A percentile compares a stretch with the other conserved stretches of the same genome.
These are phyloP conservation scores for Penicillium atrosanguineum DNA, from an alignment of 495 filamentous ascomycete species.

Conservation along the genomic window DNA sequence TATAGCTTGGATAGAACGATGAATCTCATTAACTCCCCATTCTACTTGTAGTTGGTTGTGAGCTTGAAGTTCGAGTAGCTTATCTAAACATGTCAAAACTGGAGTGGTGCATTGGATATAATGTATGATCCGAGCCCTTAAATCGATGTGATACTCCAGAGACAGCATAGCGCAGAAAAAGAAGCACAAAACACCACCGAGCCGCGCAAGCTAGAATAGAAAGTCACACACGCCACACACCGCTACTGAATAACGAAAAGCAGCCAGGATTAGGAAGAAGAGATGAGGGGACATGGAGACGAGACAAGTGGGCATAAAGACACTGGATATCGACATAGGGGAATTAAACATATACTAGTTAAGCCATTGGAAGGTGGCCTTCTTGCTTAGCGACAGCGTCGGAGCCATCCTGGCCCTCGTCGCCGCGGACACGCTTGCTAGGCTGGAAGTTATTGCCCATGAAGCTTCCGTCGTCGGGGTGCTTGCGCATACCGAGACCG, in stretches of 20 bases:
- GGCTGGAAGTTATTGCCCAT: conserved; percentile 33
- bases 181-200: conserved; percentile 17
- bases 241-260: conserved; percentile 12
- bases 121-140: not conserved
- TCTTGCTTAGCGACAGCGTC: conserved; percentile 32
- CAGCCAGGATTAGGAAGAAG: conserved; percentile 28
- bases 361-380: conserved; percentile 30
- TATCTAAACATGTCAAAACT: not conserved
- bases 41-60: too few species aligned
- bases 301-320: conserved; percentile 13
- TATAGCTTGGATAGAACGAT: too few species aligned
- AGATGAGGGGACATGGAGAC: conserved; percentile 6
- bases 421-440: conserved; percentile 32
- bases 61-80: too few species aligned
- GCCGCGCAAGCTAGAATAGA: conserved; percentile 4
- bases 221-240: conserved; percentile 21
- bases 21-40: too few species aligned
- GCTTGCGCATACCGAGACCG: conserved; percentile 47
- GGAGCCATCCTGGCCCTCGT: conserved; percentile 30
- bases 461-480: conserved; percentile 36
- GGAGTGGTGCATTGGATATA: not conserved
- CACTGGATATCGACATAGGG: conserved; percentile 15
- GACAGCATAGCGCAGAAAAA: not conserved
- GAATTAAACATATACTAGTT: not conserved
- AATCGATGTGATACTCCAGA: not conserved